These are phyloP conservation scores for Neurospora sp. DNA, from an alignment of 2,329 filamentous ascomycete species.

Conservation along the genomic window DNA sequence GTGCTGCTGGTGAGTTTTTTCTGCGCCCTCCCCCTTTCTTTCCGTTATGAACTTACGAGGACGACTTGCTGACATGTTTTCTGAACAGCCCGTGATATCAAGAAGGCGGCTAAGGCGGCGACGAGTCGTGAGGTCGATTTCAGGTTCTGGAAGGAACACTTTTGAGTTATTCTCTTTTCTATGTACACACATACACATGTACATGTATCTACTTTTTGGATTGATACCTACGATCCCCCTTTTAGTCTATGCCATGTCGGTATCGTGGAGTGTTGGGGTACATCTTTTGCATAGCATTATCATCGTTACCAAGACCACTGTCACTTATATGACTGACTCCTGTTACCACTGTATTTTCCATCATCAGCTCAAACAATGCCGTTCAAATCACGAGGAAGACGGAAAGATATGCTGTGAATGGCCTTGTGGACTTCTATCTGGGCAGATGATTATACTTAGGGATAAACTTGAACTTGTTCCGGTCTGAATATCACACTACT, in stretches of 20 bases:
- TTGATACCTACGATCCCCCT: not conserved
- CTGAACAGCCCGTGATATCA: slow-evolving; percentile 66
- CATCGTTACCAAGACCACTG: not conserved
- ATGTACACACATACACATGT: slow-evolving; percentile 3
- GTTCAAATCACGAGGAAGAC: too few species aligned
- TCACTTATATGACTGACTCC: too few species aligned
- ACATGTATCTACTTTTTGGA: not conserved
- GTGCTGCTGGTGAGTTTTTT: slow-evolving; percentile 45
- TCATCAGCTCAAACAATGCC: too few species aligned
- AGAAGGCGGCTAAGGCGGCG: slow-evolving; percentile 65
- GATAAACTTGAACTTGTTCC: too few species aligned
- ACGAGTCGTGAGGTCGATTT: slow-evolving; percentile 76
- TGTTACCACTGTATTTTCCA: too few species aligned
- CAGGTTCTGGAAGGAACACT: slow-evolving; percentile 98
- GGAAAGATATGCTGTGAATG: too few species aligned
- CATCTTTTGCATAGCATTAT: not conserved
- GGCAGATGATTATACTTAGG: too few species aligned
- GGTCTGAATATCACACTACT: too few species aligned
- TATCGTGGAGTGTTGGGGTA: not conserved
- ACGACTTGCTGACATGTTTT: slow-evolving; percentile 25
- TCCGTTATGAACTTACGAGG: not conserved
- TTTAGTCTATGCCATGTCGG: not conserved
- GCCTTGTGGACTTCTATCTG: too few species aligned
- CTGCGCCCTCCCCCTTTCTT: not conserved
- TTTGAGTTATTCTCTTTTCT: slow-evolving; percentile 30